A percentile compares a stretch with the other conserved stretches of the same genome.
phyloP scores from a whole-genome alignment of 768 basidiomycete species.

The Phallus indusiatus region DNA sequence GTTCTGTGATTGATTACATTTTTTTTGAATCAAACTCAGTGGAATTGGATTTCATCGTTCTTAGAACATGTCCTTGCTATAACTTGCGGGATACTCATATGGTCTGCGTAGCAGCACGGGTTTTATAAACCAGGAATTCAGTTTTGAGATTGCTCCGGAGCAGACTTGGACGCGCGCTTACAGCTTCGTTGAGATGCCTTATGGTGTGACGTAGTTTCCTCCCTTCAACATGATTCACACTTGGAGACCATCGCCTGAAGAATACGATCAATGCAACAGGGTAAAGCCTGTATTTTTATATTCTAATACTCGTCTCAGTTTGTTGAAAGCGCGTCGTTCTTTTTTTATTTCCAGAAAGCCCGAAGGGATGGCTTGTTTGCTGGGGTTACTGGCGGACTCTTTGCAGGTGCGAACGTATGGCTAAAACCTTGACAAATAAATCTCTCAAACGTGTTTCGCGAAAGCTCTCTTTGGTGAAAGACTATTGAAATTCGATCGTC shows the following conservation, averaged over 20 bases:
- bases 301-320: background rate
- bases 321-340: background rate
- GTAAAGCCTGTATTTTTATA: background rate
- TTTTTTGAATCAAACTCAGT: no score
- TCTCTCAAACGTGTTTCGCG: no score
- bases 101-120: no score
- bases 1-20: no score
- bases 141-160: no score
- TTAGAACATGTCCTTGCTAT: no score
- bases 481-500: slow-evolving; percentile 3
- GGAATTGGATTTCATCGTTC: no score
- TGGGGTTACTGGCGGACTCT: slow-evolving; percentile 4
- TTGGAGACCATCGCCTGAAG: slow-evolving; percentile 5
- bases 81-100: no score
- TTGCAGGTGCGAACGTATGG: slow-evolving; percentile 1
- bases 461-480: slow-evolving; percentile 1
- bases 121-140: no score
- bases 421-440: no score
- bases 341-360: slow-evolving; percentile 1
- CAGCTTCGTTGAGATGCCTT: no score
- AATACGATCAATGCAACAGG: slow-evolving; percentile 5
- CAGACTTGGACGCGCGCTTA: no score
- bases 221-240: background rate
- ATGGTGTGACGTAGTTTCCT: background rate
- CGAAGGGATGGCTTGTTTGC: slow-evolving; percentile 8